Base-by-base conservation (phyloP, 2,329 filamentous ascomycete genomes). In the Teratosphaeria gauchensis region DNA sequence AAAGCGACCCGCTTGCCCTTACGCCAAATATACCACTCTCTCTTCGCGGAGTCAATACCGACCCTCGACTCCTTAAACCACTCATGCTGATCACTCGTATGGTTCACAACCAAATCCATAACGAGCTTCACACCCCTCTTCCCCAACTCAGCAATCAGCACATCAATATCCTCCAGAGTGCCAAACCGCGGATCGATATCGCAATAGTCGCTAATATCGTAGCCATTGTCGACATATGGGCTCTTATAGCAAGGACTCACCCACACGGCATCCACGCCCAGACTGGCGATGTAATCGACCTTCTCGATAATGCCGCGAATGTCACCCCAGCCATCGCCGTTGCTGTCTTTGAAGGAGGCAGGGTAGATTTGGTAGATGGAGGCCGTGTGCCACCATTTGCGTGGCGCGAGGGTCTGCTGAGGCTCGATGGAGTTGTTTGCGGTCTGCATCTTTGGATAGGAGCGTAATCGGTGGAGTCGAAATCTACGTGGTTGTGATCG, bases 21-120 rank as follows among this genome's bases (percentile, higher is more conserved):
- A 59, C 79, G 78, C 86, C 86, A 89, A 65, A 87, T 84, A 65
- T 86, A 87, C 79, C 81, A 87, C 65, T 85, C 78, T 21, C 83
- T 73, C 63, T 85, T 83, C 0, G 77, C 70, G 63, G 77, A 80
- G 14, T 75, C 68, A 58, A 76, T 80, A 1, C 77, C 79, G 0
- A 76, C 78, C 2, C 79, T 75, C 1, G 80, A 80, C 54, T 82
- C 77, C 54, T 78, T 74, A 69, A 85, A 85, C 83, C 83, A 85
- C 5, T 73, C 69, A 56, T 85, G 82, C 64, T 84, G 74, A 33
- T 74, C 64, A 12, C 62, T 66, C 14, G 68, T 69, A 56, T 69
- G 66, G 30, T 71, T 70, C 19, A 69, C 68, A 3, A 64, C 62
- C 4, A 64, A 56, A 52, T 65, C 62, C 71, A 79, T 77, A 71